Evolutionary conservation across 495 filamentous ascomycete genomes (phyloP).

Genomic region (Lichina pygmaea): DNA sequence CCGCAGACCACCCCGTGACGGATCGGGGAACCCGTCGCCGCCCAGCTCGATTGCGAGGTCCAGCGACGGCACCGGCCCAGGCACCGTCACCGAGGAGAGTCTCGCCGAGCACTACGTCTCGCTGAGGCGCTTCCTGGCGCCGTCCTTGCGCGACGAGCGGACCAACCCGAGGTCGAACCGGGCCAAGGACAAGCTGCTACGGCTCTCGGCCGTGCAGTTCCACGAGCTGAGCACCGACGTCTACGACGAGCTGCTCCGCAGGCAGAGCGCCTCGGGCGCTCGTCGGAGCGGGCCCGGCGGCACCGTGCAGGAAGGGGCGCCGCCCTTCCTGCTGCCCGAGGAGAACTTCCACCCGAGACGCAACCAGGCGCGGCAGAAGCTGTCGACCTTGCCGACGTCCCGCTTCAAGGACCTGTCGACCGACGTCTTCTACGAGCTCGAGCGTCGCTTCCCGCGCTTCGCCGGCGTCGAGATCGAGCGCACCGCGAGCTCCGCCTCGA

Average conservation of each 20-base stretch:
- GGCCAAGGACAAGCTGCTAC: conserved; percentile 75
- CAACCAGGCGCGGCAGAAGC: conserved; percentile 83
- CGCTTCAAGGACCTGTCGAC: conserved; percentile 79
- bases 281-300: conserved; percentile 24
- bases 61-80: conserved; percentile 39
- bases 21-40: conserved; percentile 47
- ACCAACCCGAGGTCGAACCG: conserved; percentile 50
- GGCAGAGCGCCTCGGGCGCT: conserved; percentile 30
- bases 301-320: conserved; percentile 21
- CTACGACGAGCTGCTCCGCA: conserved; percentile 77
- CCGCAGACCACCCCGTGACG: conserved; percentile 1
- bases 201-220: conserved; percentile 75
- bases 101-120: conserved; percentile 61
- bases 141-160: conserved; percentile 45
- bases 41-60: conserved; percentile 68
- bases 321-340: conserved; percentile 45
- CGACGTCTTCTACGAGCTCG: conserved; percentile 85
- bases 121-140: conserved; percentile 48
- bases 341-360: conserved; percentile 83
- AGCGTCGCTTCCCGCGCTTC: conserved; percentile 71
- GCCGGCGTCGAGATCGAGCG: conserved; percentile 35
- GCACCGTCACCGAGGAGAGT: conserved; percentile 38
- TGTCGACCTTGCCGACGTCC: conserved; percentile 59
- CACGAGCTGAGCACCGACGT: conserved; percentile 94
- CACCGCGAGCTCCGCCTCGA: conserved; percentile 38